Conservation (phyloP, 257 asterid genomes). For the Ilex aquifolium region DNA sequence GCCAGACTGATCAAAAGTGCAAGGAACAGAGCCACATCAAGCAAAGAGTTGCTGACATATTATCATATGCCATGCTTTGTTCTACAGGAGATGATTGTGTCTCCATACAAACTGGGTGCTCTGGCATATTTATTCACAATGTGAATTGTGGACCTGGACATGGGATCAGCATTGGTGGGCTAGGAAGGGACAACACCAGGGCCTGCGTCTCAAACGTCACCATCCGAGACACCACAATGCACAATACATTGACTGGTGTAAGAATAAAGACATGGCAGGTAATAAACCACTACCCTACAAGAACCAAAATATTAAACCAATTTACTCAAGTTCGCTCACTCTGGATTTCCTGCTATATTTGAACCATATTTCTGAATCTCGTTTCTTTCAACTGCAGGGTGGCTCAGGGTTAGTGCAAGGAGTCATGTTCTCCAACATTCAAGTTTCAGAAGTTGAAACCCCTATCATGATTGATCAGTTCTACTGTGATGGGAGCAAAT, state of each 20-base stretch:
- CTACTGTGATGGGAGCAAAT: constrained; percentile 68
- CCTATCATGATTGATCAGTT: constrained; percentile 88
- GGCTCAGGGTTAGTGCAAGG: constrained; percentile 85
- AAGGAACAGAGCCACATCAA: too few species aligned
- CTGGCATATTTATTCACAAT: constrained; percentile 59
- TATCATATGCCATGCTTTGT: too few species aligned
- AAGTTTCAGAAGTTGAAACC: constrained; percentile 66
- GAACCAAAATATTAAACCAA: too few species aligned
- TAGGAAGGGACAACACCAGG: constrained; percentile 68
- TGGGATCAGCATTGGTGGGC: constrained; percentile 91
- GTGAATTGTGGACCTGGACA: constrained; percentile 90
- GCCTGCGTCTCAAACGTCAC: constrained; percentile 90
- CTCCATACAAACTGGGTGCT: constrained; percentile 85
- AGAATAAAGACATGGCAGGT: constrained; percentile 94
- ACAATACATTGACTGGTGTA: constrained; percentile 68
- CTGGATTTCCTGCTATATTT: too few species aligned
- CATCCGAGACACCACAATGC: constrained; percentile 54
- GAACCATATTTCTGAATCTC: too few species aligned
- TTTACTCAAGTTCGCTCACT: too few species aligned
- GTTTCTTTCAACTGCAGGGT: constrained; percentile 41
- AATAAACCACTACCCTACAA: background rate
- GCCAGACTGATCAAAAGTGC: too few species aligned
- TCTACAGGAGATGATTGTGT: constrained; percentile 85
- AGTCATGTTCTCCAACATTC: constrained; percentile 74
- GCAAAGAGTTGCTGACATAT: too few species aligned